Evolutionary conservation across 331 rosid species (phyloP), one percentile per base, ranked within the genome.

Genomic region (Quercus lobata): DNA sequence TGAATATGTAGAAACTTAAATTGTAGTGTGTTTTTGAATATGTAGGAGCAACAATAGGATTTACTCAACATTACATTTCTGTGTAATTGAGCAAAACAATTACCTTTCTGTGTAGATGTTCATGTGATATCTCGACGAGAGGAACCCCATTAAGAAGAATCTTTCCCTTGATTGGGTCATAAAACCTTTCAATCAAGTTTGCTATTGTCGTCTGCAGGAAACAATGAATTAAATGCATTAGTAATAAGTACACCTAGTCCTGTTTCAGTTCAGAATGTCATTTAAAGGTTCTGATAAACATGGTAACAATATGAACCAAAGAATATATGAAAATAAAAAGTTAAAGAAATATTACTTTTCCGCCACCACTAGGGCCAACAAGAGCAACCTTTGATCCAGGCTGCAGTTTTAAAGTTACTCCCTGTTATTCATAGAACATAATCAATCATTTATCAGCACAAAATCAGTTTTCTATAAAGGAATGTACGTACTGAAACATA

Each of bases 331-430:
- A 22, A 71, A 49, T 21, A 65, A 21, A 5, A 75, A 54, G 80
- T 0, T 58, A 58, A 49, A 74, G 54, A 75, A 62, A 4, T 16
- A 37, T 71, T 85, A 91, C 97, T 88, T 93, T 93, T 83, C 97
- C 94, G 1, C 97, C 97, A 35, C 94, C 97, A 2, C 97, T 93
- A 10, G 97, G 97, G 75, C 97, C 97, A 78, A 93, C 97, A 56
- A 93, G 97, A 83, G 97, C 94, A 57, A 90, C 91, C 84, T 91
- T 93, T 71, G 94, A 84, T 53, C 92, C 93, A 65, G 93, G 92
- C 69, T 78, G 83, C 80, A 93, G 83, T 76, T 87, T 93, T 76
- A 91, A 61, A 7, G 91, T 85, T 83, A 93, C 87, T 73, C 97
- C 97, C 97, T 93, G 83, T 27, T 72, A 17, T 34, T 41, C 46